Evolutionary conservation across 345 rosid genomes (phyloP), one percentile per base, ranked within the genome.

Genomic region (Conringia planisiliqua): DNA sequence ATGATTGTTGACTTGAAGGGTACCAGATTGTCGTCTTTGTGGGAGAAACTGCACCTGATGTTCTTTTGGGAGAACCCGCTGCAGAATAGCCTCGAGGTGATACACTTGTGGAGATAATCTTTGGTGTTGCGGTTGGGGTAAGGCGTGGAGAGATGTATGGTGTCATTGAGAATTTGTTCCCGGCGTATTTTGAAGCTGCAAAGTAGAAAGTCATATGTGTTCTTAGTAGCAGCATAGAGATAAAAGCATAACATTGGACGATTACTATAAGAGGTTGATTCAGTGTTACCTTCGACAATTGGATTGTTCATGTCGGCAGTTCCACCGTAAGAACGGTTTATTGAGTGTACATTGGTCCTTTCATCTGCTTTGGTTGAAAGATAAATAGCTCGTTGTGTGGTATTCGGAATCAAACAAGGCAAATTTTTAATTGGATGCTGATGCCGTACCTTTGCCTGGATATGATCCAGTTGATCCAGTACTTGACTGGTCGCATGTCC

Each of bases 1-100:
- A 95, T 50, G 97, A 86, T 84, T 88, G 97, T 76, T 92, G 97
- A 82, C 99, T 95, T 68, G 97, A 88, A 44, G 93, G 82, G 76
- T 89, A 95, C 96, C 97, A 82, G 58, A 92, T 82, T 40, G 86
- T 35, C 16, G 82, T 0, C 80, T 82, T 89, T 62, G 84, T 68
- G 4, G 98, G 97, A 65, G 97, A 89, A 62, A 86, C 77, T 33
- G 86, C 61, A 48, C 89, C 91, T 7, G 99, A 87, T 55, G 85
- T 85, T 79, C 54, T 89, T 65, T 82, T 78, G 48, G 97, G 96
- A 79, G 98, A 85, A 26, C 73, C 88, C n/a, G 84, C 86, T 54
- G 87, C 81, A 77, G 98, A 90, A 83, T 85, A 88, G 71, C 84
- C 84, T 79, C 85, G 84, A 39, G 93, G 97, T 42, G 98, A 88